A percentile compares a stretch with the other conserved stretches of the same genome.
Evolutionary conservation across 2,329 filamentous ascomycete species (phyloP).

Genomic region (Aureobasidium sp.): DNA sequence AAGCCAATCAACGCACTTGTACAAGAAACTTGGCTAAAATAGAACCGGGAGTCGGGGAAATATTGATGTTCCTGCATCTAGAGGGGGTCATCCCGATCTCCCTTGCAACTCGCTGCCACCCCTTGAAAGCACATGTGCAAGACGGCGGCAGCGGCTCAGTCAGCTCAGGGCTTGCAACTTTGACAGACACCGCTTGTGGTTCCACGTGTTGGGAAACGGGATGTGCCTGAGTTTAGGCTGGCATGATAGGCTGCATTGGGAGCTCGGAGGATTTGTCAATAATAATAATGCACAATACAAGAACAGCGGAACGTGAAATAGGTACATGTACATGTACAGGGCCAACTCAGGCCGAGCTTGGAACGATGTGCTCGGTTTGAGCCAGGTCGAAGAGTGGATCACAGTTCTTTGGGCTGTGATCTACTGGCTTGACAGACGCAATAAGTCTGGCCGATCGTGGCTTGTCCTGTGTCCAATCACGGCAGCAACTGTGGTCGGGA

Average conservation of each 20-base stretch:
- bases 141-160: neutral
- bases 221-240: neutral
- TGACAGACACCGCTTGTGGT: neutral
- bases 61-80: slow-evolving; percentile 8
- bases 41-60: neutral
- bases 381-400: neutral
- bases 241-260: neutral
- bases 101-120: neutral
- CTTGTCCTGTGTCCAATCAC: neutral
- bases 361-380: neutral
- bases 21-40: neutral
- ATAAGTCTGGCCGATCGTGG: neutral
- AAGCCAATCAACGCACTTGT: neutral
- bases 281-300: neutral
- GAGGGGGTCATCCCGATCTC: neutral
- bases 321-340: neutral
- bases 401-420: neutral
- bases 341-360: neutral
- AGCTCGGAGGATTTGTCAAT: slow-evolving; percentile 3
- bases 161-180: slow-evolving; percentile 6
- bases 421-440: neutral
- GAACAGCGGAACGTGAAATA: neutral
- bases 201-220: neutral
- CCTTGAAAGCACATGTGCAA: neutral
- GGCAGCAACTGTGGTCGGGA: neutral